Conservation (phyloP, 495 filamentous ascomycete genomes). For the Penicillium antarcticum region DNA sequence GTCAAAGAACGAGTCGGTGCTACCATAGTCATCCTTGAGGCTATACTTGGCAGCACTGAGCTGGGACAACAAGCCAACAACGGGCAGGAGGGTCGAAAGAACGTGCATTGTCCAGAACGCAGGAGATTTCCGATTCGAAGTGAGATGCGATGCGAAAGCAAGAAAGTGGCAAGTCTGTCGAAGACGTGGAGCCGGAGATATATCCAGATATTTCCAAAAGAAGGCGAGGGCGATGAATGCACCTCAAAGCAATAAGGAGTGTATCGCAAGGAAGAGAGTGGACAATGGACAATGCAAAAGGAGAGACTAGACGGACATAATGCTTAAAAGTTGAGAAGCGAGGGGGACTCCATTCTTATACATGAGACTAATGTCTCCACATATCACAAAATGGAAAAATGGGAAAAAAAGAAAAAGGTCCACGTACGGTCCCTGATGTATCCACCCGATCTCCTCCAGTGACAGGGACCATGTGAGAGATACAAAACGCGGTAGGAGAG, state of each 20-base stretch:
- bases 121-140: background rate
- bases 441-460: conserved; percentile 34
- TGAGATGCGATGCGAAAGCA: background rate
- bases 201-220: conserved; percentile 5
- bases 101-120: conserved; percentile 34
- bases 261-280: background rate
- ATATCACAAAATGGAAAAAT: background rate
- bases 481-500: conserved; percentile 18
- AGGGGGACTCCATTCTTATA: background rate
- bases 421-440: conserved; percentile 9
- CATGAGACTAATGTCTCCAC: background rate
- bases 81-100: conserved; percentile 36
- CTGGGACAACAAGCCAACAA: conserved; percentile 37
- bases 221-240: background rate
- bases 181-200: conserved; percentile 13
- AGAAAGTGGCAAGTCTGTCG: conserved; percentile 15
- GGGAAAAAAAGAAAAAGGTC: background rate
- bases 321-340: background rate
- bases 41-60: conserved; percentile 46
- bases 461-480: conserved; percentile 26
- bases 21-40: conserved; percentile 44
- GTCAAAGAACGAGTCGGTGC: conserved; percentile 47
- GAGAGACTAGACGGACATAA: background rate
- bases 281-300: background rate
- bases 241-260: conserved; percentile 1